Evolutionary conservation across 257 asterid species (phyloP).

Genomic region (Ilex aquifolium): DNA sequence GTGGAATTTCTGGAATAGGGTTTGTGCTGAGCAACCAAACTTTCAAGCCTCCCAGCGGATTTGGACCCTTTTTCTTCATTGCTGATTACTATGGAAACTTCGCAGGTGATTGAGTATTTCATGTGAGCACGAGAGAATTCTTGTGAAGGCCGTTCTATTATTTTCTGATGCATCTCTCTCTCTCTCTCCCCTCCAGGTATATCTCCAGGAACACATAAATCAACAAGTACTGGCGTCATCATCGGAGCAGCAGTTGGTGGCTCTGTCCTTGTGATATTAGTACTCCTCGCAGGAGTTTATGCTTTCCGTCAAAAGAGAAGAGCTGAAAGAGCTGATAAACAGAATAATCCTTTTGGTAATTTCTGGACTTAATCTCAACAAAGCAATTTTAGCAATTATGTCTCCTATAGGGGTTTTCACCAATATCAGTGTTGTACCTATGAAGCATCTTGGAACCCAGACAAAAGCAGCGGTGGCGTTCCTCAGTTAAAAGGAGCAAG

Average conservation of each 20-base stretch:
- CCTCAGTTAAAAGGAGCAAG: slow-evolving; percentile 78
- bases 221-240: slow-evolving; percentile 32
- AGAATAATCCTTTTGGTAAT: slow-evolving; percentile 78
- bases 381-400: not conserved
- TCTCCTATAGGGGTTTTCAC: not conserved
- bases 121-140: not conserved
- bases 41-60: slow-evolving; percentile 61
- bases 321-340: slow-evolving; percentile 62
- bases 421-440: slow-evolving; percentile 10
- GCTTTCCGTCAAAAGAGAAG: slow-evolving; percentile 67
- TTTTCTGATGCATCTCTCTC: not conserved
- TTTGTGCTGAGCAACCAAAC: slow-evolving; percentile 72
- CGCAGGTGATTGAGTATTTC: slow-evolving; percentile 30
- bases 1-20: slow-evolving; percentile 55
- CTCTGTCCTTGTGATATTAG: slow-evolving; percentile 37
- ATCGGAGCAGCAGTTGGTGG: slow-evolving; percentile 78
- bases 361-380: not conserved
- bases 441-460: slow-evolving; percentile 75
- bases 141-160: too few relatives aligned
- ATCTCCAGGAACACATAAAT: slow-evolving; percentile 23
- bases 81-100: slow-evolving; percentile 43
- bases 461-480: slow-evolving; percentile 61
- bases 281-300: slow-evolving; percentile 58
- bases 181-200: slow-evolving; percentile 23
- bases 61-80: slow-evolving; percentile 66